Evolutionary conservation across 208 protist genomes (phyloP).

Genomic region (Leishmania mexicana): DNA sequence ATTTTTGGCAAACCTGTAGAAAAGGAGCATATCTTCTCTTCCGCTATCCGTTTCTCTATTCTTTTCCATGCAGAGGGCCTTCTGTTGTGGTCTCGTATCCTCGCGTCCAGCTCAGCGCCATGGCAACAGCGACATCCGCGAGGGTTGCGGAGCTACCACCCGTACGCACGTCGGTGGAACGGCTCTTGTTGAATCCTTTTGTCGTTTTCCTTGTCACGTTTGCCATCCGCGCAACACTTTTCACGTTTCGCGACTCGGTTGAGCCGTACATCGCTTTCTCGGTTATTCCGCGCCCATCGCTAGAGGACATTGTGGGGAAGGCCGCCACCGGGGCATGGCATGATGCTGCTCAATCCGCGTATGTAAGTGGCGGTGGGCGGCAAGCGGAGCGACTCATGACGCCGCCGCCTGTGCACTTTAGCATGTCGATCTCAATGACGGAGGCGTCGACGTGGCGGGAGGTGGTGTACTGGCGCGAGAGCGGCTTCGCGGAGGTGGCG

Average conservation of each 20-base stretch:
- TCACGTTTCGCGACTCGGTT: slow-evolving; percentile 10
- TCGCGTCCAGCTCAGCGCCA: neutral
- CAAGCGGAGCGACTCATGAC: slow-evolving; percentile 21
- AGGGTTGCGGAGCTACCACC: neutral
- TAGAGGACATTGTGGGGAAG: slow-evolving; percentile 12
- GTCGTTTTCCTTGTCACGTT: slow-evolving; percentile 26
- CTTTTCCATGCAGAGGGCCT: neutral
- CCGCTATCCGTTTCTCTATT: neutral
- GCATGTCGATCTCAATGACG: slow-evolving; percentile 32
- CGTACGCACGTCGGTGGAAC: slow-evolving; percentile 5
- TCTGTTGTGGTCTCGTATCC: neutral
- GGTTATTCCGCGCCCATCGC: slow-evolving; percentile 22
- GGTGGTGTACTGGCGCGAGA: slow-evolving; percentile 59
- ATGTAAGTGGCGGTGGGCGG: slow-evolving; percentile 3
- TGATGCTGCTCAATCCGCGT: slow-evolving; percentile 11
- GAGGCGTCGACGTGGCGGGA: slow-evolving; percentile 70
- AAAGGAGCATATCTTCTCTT: neutral
- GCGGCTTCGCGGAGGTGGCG: slow-evolving; percentile 22
- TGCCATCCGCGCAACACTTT: slow-evolving; percentile 13
- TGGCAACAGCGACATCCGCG: neutral
- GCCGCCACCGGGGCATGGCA: neutral
- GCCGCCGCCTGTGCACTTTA: slow-evolving; percentile 34
- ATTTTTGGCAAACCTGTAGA: neutral
- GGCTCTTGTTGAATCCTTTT: slow-evolving; percentile 19
- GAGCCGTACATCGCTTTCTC: slow-evolving; percentile 25